phyloP scores from a whole-genome alignment of 1,284 basidiomycete genomes.

The Rhodotorula sp. region DNA sequence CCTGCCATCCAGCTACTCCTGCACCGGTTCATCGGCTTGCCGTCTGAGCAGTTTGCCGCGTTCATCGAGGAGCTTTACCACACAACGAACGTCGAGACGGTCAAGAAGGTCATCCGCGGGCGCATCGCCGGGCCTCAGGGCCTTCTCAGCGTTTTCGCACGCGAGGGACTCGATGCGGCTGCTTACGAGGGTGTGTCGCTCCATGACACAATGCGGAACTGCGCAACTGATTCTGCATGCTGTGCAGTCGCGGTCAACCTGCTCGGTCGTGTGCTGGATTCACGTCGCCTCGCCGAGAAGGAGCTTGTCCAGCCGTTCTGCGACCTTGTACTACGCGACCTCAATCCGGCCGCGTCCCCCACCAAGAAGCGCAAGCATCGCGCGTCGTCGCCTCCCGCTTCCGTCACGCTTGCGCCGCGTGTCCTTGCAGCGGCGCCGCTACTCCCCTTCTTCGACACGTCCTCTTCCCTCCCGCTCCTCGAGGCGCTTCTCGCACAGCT shows the following conservation, averaged over 20 bases:
- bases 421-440: constrained; percentile 18
- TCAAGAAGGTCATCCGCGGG: not conserved
- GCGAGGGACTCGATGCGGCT: not conserved
- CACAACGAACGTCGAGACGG: not conserved
- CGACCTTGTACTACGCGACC: constrained; percentile 12
- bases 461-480: constrained; percentile 13
- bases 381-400: not conserved
- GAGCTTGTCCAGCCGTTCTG: constrained; percentile 18
- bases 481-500: constrained; percentile 4
- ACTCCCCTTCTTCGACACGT: constrained; percentile 28
- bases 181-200: not conserved
- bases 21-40: constrained; percentile 22
- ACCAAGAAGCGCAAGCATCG: constrained; percentile 18
- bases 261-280: constrained; percentile 8
- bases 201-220: too few species aligned
- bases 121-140: constrained; percentile 10
- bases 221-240: not conserved
- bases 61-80: not conserved
- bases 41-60: not conserved
- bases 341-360: constrained; percentile 1
- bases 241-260: constrained; percentile 3
- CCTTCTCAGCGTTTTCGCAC: not conserved
- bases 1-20: constrained; percentile 19
- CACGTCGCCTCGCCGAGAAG: not conserved
- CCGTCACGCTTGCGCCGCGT: constrained; percentile 1